Evolutionary conservation across 768 basidiomycete genomes (phyloP).

Genomic region (Boletellus emodensis): DNA sequence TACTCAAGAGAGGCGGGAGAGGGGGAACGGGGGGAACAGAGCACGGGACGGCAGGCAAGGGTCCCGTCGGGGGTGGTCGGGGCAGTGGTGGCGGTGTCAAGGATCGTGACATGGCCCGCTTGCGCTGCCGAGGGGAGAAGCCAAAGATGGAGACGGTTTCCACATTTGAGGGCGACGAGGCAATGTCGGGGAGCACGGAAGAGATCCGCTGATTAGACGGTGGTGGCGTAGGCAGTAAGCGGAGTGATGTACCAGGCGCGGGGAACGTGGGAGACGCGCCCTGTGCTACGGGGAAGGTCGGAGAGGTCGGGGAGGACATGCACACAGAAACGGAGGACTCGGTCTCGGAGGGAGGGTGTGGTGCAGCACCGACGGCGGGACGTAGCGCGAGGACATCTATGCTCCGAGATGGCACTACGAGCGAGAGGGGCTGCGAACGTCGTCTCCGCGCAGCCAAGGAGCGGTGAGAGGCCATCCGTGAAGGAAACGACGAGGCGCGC

Average conservation of each 20-base stretch:
- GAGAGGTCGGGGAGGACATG: constrained; percentile 14
- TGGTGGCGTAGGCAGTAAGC: neutral
- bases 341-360: constrained; percentile 17
- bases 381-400: constrained; percentile 3
- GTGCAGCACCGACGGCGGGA: constrained; percentile 21
- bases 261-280: constrained; percentile 3
- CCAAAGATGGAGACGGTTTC: constrained; percentile 19
- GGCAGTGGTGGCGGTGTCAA: constrained; percentile 24
- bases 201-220: constrained; percentile 6
- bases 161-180: constrained; percentile 1
- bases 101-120: constrained; percentile 24
- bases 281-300: constrained; percentile 5
- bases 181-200: constrained; percentile 1
- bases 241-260: neutral
- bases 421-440: constrained; percentile 12
- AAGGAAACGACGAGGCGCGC: neutral
- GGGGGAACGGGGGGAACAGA: constrained; percentile 22
- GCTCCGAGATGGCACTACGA: constrained; percentile 13
- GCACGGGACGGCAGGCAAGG: constrained; percentile 21
- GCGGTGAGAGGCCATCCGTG: neutral
- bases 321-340: neutral
- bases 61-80: constrained; percentile 27
- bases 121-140: constrained; percentile 17
- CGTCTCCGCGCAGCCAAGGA: neutral
- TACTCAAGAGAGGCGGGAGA: constrained; percentile 22